These are phyloP conservation scores for Phytophthora kernoviae DNA, from an alignment of 352 stramenopile species.

Conservation along the genomic window DNA sequence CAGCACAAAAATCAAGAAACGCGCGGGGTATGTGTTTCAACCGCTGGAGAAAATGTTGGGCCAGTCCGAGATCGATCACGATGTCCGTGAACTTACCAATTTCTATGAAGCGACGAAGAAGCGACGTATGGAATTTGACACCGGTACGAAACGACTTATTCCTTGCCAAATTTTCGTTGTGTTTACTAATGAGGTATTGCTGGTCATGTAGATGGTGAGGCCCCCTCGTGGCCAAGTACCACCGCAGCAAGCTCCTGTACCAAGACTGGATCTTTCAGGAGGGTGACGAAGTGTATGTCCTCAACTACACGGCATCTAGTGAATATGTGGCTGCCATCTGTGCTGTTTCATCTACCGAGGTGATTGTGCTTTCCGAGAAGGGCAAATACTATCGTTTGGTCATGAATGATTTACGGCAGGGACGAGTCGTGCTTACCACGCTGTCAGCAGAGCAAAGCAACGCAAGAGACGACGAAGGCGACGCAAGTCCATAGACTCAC, in stretches of 20 bases:
- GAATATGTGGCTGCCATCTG: conserved; percentile 75
- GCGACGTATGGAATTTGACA: conserved; percentile 59
- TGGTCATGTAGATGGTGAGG: conserved; percentile 33
- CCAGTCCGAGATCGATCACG: conserved; percentile 73
- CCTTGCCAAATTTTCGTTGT: conserved; percentile 8
- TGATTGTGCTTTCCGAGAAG: conserved; percentile 83
- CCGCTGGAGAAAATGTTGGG: conserved; percentile 73
- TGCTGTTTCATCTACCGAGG: conserved; percentile 68
- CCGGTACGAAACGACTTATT: conserved; percentile 22
- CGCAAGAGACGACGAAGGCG: conserved; percentile 51
- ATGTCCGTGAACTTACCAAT: conserved; percentile 63
- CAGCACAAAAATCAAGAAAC: conserved; percentile 74
- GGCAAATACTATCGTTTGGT: conserved; percentile 80
- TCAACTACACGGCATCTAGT: conserved; percentile 58
- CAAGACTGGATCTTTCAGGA: conserved; percentile 79
- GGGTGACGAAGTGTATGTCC: conserved; percentile 78
- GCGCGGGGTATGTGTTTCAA: conserved; percentile 66
- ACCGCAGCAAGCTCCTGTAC: conserved; percentile 80
- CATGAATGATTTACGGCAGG: conserved; percentile 76
- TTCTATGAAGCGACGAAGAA: conserved; percentile 66
- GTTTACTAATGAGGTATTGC: conserved; percentile 23
- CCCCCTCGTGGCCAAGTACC: conserved; percentile 62
- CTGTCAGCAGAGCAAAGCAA: conserved; percentile 54
- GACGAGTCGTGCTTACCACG: conserved; percentile 58
- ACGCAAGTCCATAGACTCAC: conserved; percentile 50